phyloP scores from a whole-genome alignment of 2,329 filamentous ascomycete genomes.

The Elsinoe fawcettii region DNA sequence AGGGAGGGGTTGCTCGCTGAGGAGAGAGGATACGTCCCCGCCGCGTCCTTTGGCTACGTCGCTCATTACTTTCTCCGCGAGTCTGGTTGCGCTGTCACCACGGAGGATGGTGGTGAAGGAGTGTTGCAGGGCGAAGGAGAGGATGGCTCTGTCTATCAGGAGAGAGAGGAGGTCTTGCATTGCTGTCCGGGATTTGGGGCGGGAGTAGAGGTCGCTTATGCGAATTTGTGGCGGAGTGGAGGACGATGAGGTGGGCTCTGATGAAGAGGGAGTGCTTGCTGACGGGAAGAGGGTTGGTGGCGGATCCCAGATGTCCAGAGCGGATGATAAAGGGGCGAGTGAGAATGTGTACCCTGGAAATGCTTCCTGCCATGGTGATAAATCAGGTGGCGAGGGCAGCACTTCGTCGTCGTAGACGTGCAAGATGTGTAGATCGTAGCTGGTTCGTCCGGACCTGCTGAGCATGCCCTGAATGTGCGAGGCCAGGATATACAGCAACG shows the following conservation, averaged over 20 bases:
- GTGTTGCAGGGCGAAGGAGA: slow-evolving; percentile 53
- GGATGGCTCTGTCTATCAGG: slow-evolving; percentile 63
- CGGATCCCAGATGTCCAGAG: slow-evolving; percentile 10
- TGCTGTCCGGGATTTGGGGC: slow-evolving; percentile 65
- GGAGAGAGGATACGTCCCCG: slow-evolving; percentile 71
- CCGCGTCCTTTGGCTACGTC: slow-evolving; percentile 89
- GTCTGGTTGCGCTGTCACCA: slow-evolving; percentile 76
- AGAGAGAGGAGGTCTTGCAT: slow-evolving; percentile 64
- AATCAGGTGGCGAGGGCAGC: slow-evolving; percentile 36
- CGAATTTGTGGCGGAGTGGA: slow-evolving; percentile 18
- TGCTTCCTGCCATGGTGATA: slow-evolving; percentile 43
- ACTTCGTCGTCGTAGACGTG: slow-evolving; percentile 40
- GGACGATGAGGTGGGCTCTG: neutral
- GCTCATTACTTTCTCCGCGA: slow-evolving; percentile 77
- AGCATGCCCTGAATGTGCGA: slow-evolving; percentile 59
- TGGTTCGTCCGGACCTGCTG: slow-evolving; percentile 54
- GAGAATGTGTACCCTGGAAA: slow-evolving; percentile 63
- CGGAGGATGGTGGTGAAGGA: slow-evolving; percentile 66
- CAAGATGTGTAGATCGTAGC: slow-evolving; percentile 58
- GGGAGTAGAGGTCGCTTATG: slow-evolving; percentile 49
- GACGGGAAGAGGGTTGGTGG: neutral
- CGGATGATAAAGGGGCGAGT: slow-evolving; percentile 51
- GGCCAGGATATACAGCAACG: slow-evolving; percentile 68
- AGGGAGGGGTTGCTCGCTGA: slow-evolving; percentile 56
- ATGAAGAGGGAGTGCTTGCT: neutral